phyloP scores from a whole-genome alignment of 495 filamentous ascomycete genomes.

The Xylaria longipes region DNA sequence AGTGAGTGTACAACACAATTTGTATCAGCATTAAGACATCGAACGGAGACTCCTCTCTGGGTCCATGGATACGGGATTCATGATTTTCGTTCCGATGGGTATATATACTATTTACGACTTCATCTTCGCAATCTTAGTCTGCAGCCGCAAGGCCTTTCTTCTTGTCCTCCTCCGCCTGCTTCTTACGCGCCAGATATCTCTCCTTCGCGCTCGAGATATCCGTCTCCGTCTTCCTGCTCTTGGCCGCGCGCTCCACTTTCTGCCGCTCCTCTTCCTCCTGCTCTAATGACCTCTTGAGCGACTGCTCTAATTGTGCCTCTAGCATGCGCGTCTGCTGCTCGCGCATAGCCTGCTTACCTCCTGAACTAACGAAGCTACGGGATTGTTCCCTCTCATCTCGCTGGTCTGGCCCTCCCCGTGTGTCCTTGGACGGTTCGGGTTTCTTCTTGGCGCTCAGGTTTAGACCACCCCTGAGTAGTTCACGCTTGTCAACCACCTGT shows the following conservation, averaged over 20 bases:
- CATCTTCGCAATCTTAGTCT: slow-evolving; percentile 13
- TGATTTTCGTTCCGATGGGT: slow-evolving; percentile 24
- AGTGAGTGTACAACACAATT: slow-evolving; percentile 38
- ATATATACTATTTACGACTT: slow-evolving; percentile 22
- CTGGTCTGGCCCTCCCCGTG: slow-evolving; percentile 39
- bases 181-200: slow-evolving; percentile 85
- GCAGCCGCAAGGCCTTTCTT: slow-evolving; percentile 51
- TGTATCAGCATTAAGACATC: slow-evolving; percentile 21
- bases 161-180: slow-evolving; percentile 74
- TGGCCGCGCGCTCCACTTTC: slow-evolving; percentile 74
- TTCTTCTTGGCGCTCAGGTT: slow-evolving; percentile 73
- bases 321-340: slow-evolving; percentile 89
- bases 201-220: slow-evolving; percentile 89
- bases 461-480: slow-evolving; percentile 84
- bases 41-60: slow-evolving; percentile 13
- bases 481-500: slow-evolving; percentile 90
- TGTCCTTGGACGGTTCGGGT: slow-evolving; percentile 43
- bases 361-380: slow-evolving; percentile 55
- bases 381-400: slow-evolving; percentile 44
- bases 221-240: slow-evolving; percentile 72
- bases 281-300: slow-evolving; percentile 72
- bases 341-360: slow-evolving; percentile 66
- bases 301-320: slow-evolving; percentile 78
- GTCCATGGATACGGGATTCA: not conserved
- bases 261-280: slow-evolving; percentile 74